Base-by-base conservation (phyloP, 352 stramenopile genomes). In the Phytophthora capsici region DNA sequence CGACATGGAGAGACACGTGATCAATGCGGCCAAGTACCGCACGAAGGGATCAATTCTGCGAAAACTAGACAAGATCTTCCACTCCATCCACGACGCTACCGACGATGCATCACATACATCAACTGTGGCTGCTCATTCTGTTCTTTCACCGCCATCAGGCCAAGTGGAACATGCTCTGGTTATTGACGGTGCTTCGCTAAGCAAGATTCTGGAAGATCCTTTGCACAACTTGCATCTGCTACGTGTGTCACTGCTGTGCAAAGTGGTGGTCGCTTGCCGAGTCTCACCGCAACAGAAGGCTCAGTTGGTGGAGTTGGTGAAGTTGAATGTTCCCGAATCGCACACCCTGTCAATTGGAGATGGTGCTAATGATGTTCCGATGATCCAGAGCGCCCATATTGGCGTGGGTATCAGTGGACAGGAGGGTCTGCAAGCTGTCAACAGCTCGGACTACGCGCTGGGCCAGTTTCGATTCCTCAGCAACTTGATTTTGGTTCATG, bases 201-300 rank as follows among this genome's bases (percentile, higher is more conserved):
- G 74, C 38, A 57, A 89, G 61, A 84, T 94, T 10, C 59, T 96
- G 4, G 82, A 86, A 66, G 79, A 91, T 25, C 76, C 81, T 4
- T 58, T 91, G 30, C 83, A 86, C 61, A 91, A 91, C 57, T 64
- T 93, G 25, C 84, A 94, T 59, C 69, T 98, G 32, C 72, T 98
- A 12, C 85, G 86, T 20, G 76, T 96, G 4, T 73, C 90, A 56
- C 78, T 86, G 60, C 95, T 88, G 73, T 99, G 95, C 69, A 94
- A 98, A 37, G 94, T 97, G 10, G 97, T 99, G 1, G 96, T 99
- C 55, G 97, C 95, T 25, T 99, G 97, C 60, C 93, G 98, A 52
- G 98, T 99, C 2, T 99, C 93, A 34, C 98, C 98, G 19, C 90
- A 97, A 46, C 98, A 99, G 73, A 99, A 99, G 73, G 97, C 97